Evolutionary conservation across 768 basidiomycete species (phyloP), one percentile per base, ranked within the genome.

Genomic region (Panellus pusillus): DNA sequence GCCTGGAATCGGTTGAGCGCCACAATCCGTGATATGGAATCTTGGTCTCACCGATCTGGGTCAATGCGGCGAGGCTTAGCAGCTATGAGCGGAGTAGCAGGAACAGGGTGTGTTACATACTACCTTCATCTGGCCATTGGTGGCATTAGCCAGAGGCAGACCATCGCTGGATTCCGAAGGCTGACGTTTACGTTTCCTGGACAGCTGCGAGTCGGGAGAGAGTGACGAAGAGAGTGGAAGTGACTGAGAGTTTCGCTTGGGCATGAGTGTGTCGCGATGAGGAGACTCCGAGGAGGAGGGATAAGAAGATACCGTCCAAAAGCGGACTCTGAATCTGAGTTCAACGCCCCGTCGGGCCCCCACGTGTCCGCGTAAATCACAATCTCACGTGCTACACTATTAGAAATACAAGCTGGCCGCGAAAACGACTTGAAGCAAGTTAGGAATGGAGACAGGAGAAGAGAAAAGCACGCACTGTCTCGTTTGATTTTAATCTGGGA

Each of bases 401-500:
- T 59, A 59, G 47, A 59, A 59, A 52, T 59, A 59, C 58, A 61
- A 18, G 37, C 55, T 61, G 14, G 52, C 59, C 24, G 59, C 54
- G 42, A 56, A 61, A 18, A 61, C 59, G 36, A 61, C 47, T 15
- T 61, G 3, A 15, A 13, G 29, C 2, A 14, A 18, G 47, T 52
- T n/a, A 54, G 35, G 9, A 43, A 11, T 24, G 8, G 29, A 17
- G 40, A 14, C 8, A 39, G 51, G 32, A 44, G 18, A 28, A n/a
- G 13, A 24, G 20, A 2, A 43, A 44, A 51, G 11, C 2, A 83
- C 93, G 79, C 70, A 94, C 93, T 96, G 68, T 98, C 97, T 69
- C 97, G 76, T 70, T 96, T 96, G 61, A 99, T 98, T 70, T 88
- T 89, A 37, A 84, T 81, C 65, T 98, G 95, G 0, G 91, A 86